Conservation (phyloP, 2,329 filamentous ascomycete species). For the Claviceps fusiformis region DNA sequence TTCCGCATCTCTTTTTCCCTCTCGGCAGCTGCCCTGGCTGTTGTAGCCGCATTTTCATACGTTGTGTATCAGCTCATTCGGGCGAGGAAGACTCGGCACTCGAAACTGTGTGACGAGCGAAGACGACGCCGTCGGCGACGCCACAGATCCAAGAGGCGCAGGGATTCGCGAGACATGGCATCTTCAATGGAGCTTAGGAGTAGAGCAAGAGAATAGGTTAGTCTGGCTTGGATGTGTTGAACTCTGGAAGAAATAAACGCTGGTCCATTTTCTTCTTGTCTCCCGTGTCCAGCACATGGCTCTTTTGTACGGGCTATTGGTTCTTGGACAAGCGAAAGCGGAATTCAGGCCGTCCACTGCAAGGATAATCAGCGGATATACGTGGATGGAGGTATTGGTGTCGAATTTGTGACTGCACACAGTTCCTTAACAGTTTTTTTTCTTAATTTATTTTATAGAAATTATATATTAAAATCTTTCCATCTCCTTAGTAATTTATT, state of each 20-base stretch:
- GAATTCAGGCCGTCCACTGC: too few species aligned
- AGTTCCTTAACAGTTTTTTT: too few species aligned
- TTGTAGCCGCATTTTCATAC: slow-evolving; percentile 1
- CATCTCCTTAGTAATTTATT: too few species aligned
- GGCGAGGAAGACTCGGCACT: background rate
- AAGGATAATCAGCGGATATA: too few species aligned
- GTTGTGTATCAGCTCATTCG: background rate
- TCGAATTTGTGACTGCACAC: too few species aligned
- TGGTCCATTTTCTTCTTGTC: background rate
- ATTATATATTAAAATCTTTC: too few species aligned
- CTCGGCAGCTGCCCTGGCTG: background rate
- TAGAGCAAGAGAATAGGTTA: background rate
- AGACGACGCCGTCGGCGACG: background rate
- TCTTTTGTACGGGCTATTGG: too few species aligned
- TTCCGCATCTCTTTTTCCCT: background rate
- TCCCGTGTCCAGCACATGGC: too few species aligned
- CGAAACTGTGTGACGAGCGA: background rate
- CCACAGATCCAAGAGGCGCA: background rate
- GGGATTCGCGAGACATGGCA: background rate
- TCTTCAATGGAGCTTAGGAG: background rate
- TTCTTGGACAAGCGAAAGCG: too few species aligned
- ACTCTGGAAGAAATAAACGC: background rate
- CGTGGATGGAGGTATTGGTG: too few species aligned
- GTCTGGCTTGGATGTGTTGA: background rate
- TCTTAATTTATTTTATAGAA: too few species aligned